Evolutionary conservation across 495 filamentous ascomycete genomes (phyloP).

Genomic region (Penicillium simplicissimum): DNA sequence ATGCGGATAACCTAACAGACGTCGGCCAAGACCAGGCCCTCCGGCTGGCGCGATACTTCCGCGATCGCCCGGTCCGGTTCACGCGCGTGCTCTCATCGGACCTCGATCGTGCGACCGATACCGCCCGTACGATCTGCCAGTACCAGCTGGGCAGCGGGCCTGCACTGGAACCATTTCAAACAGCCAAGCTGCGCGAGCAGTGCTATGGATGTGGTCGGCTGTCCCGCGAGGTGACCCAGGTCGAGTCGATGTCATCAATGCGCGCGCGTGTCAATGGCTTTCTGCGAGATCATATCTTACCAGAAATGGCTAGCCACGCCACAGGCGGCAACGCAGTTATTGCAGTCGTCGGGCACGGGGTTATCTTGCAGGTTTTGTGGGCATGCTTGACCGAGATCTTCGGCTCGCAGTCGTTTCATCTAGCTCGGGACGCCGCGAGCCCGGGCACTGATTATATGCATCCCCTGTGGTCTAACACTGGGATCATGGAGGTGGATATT

Average conservation of each 20-base stretch:
- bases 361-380: conserved; percentile 69
- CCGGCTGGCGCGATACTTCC: conserved; percentile 49
- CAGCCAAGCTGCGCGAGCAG: conserved; percentile 23
- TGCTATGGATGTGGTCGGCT: conserved; percentile 15
- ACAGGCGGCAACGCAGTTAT: conserved; percentile 35
- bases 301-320: conserved; percentile 45
- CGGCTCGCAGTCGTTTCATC: conserved; percentile 39
- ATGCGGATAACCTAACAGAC: conserved; percentile 68
- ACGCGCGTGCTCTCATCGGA: conserved; percentile 74
- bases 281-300: conserved; percentile 58
- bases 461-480: conserved; percentile 61
- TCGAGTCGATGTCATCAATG: conserved; percentile 59
- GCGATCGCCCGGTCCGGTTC: conserved; percentile 42
- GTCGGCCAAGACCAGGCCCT: conserved; percentile 74
- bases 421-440: conserved; percentile 18
- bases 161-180: conserved; percentile 13
- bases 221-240: background rate
- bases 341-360: conserved; percentile 74
- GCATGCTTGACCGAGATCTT: conserved; percentile 57
- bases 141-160: conserved; percentile 40
- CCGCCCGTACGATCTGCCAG: conserved; percentile 62
- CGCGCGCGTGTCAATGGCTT: conserved; percentile 59
- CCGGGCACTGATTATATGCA: conserved; percentile 19
- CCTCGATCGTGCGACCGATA: conserved; percentile 67
- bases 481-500: conserved; percentile 58